phyloP scores from a whole-genome alignment of 352 stramenopile genomes.

The Peronospora belbahrii region DNA sequence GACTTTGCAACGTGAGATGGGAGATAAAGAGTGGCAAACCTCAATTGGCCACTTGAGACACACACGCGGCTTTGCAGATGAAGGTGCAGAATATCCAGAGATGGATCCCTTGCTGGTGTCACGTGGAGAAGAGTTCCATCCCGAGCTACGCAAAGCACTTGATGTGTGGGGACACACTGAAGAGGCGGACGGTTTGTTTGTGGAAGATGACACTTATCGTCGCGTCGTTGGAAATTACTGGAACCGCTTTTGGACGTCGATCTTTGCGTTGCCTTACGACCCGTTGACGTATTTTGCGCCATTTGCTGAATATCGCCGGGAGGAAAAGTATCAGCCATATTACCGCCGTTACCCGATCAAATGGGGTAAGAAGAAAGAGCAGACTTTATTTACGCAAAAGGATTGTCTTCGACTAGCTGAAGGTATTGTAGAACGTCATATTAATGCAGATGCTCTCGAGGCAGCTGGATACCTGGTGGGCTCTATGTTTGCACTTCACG shows the following conservation, averaged over 20 bases:
- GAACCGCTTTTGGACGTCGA: conserved; percentile 40
- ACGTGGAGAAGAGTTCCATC: conserved; percentile 55
- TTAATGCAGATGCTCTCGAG: conserved; percentile 64
- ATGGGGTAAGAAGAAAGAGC: conserved; percentile 56
- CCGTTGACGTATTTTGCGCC: conserved; percentile 74
- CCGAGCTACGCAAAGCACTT: conserved; percentile 41
- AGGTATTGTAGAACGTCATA: conserved; percentile 66
- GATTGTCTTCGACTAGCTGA: conserved; percentile 68
- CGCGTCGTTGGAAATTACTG: conserved; percentile 12
- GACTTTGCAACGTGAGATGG: conserved; percentile 42
- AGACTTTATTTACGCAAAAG: conserved; percentile 77
- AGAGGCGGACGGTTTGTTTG: conserved; percentile 55
- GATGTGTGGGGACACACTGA: conserved; percentile 70
- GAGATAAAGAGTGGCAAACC: conserved; percentile 35
- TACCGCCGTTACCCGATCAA: conserved; percentile 74
- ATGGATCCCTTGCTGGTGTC: conserved; percentile 70
- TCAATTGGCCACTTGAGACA: conserved; percentile 53
- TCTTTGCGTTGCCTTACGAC: conserved; percentile 65
- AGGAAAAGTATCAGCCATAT: conserved; percentile 67
- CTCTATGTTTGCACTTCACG: conserved; percentile 86
- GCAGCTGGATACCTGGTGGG: conserved; percentile 44
- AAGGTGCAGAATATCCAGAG: conserved; percentile 40
- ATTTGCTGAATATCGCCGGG: conserved; percentile 68
- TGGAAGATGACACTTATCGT: conserved; percentile 40
- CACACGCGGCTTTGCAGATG: conserved; percentile 31